These are phyloP conservation scores for Rhizopogon rudus DNA, from an alignment of 768 basidiomycete species.

Conservation along the genomic window DNA sequence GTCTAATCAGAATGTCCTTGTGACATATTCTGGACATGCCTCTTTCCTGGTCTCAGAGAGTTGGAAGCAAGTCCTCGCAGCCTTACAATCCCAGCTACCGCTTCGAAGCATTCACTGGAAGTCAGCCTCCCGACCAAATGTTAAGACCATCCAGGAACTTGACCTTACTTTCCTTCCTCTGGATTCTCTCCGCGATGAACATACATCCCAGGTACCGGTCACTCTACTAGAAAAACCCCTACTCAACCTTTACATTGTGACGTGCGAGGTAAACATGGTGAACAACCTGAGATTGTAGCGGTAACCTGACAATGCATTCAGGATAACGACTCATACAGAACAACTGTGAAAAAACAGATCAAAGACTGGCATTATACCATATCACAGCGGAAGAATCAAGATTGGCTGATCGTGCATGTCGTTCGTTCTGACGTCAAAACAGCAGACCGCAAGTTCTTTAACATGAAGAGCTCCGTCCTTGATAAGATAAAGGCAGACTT, in stretches of 20 bases:
- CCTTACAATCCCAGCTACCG: conserved; percentile 70
- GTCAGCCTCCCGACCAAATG: conserved; percentile 57
- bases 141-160: conserved; percentile 89
- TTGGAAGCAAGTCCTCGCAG: conserved; percentile 65
- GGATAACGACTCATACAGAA: conserved; percentile 74
- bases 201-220: conserved; percentile 67
- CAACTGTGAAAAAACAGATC: conserved; percentile 75
- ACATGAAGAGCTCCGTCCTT: conserved; percentile 77
- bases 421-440: conserved; percentile 65
- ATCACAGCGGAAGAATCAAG: conserved; percentile 71
- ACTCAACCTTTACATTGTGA: conserved; percentile 79
- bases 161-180: conserved; percentile 67
- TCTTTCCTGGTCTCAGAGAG: conserved; percentile 63
- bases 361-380: conserved; percentile 84
- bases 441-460: conserved; percentile 66
- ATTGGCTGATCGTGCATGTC: conserved; percentile 90
- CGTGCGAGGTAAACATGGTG: conserved; percentile 69
- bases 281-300: background rate
- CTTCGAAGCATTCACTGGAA: conserved; percentile 94
- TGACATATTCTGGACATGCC: conserved; percentile 64
- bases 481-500: conserved; percentile 93
- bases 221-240: conserved; percentile 84
- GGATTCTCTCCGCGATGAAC: conserved; percentile 66
- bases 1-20: conserved; percentile 50
- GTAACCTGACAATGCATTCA: conserved; percentile 20